Base-by-base conservation (phyloP, 2,329 filamentous ascomycete genomes). In the Parastagonospora nodorum region DNA sequence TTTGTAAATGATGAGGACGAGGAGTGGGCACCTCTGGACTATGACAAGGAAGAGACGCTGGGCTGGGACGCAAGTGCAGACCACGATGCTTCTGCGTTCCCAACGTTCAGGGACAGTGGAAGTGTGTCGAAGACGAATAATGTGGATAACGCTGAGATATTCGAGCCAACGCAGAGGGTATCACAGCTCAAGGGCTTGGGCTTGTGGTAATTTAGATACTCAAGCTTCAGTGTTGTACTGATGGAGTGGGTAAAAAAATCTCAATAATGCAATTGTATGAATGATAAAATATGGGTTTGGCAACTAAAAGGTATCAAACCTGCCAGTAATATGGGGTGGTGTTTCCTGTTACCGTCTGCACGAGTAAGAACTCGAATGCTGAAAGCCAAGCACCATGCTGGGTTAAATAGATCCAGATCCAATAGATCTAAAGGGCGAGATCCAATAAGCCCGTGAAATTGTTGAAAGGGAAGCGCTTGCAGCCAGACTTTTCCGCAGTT, bases 141-240 rank as follows among this genome's bases (percentile, higher is more conserved):
- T 8, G 49, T 50, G 53, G 63, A 72, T 29, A 66, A 58, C 36
- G 59, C 57, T 24, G 67, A 73, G 30, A 70, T 80, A 2, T 65
- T 92, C 47, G 86, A 88, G 57, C 88, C 89, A 16, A 92, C 89
- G 2, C 89, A 93, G 68, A 82, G 84, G 47, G 76, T 92, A 28
- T 88, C 88, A 15, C 84, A 92, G 47, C 61, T 74, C 30, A 64
- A 69, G 39, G 71, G 69, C 2, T 48, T 74, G 41, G 71, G 71
- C 69, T 72, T 64, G 53, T 28, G 19, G 6, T 33, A n/a, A 31
- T 5, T 19, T 28, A 28, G 19, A 9, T 27, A n/a, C 8, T 8
- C n/a, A 11, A 10, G 10, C 30, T 32, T 10, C 30, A 11, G 10
- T 32, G 30, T 32, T 32, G 9, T 32, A 32, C 4, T 11, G 9